A percentile compares a stretch with the other conserved stretches of the same genome.
phyloP scores from a whole-genome alignment of 148 eudicot genomes.

The Dysphania ambrosioides region DNA sequence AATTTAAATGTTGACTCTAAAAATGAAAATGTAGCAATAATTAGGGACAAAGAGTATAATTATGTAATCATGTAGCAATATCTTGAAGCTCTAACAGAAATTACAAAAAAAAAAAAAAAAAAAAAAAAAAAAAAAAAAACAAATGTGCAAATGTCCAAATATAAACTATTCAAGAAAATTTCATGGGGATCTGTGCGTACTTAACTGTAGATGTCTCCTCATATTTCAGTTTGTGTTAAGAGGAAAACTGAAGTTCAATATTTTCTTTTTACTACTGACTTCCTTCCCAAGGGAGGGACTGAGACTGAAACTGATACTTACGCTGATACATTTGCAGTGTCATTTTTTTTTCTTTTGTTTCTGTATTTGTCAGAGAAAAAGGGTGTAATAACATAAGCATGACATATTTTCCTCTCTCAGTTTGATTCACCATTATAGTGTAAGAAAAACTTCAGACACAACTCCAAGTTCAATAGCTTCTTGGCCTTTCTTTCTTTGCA shows the following conservation, averaged over 20 bases:
- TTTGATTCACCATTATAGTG: constrained; percentile 14
- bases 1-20: too few species aligned
- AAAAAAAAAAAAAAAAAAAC: too few species aligned
- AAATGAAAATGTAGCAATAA: too few species aligned
- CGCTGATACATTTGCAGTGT: constrained; percentile 1
- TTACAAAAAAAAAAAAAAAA: too few species aligned
- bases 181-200: constrained; percentile 4
- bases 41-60: too few species aligned
- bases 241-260: not conserved
- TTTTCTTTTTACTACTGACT: not conserved
- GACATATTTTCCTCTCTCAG: constrained; percentile 13
- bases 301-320: constrained; percentile 11
- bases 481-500: not conserved
- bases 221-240: not conserved
- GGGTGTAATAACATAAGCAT: not conserved
- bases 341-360: not conserved
- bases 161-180: too few species aligned
- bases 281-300: constrained; percentile 9
- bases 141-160: too few species aligned
- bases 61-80: too few species aligned
- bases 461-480: constrained; percentile 3
- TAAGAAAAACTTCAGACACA: constrained; percentile 8
- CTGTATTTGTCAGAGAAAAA: not conserved
- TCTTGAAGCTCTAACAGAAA: too few species aligned
- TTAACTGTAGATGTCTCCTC: not conserved